phyloP scores from a whole-genome alignment of 768 basidiomycete species.

The Boletus tomentosulus region DNA sequence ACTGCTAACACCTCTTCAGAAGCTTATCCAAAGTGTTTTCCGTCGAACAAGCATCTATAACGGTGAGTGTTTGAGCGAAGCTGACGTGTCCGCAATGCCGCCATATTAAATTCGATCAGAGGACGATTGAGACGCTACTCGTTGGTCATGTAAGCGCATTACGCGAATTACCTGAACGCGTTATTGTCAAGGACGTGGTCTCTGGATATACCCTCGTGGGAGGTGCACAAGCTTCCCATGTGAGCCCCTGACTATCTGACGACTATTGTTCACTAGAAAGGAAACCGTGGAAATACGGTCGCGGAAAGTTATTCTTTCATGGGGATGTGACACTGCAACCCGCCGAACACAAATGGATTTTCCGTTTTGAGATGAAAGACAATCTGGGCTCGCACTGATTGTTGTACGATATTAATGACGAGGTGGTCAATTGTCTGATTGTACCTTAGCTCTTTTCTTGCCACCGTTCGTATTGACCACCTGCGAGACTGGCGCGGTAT shows the following conservation, averaged over 20 bases:
- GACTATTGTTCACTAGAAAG: slow-evolving; percentile 11
- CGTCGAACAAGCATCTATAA: slow-evolving; percentile 10
- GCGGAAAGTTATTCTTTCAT: slow-evolving; percentile 24
- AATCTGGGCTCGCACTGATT: background rate
- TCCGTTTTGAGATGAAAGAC: slow-evolving; percentile 12
- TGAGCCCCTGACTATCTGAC: slow-evolving; percentile 1
- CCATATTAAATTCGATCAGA: slow-evolving; percentile 6
- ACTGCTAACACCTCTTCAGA: slow-evolving; percentile 7
- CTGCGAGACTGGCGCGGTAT: slow-evolving; percentile 57
- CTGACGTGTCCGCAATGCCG: background rate
- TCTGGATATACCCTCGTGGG: slow-evolving; percentile 21
- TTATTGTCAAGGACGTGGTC: slow-evolving; percentile 8
- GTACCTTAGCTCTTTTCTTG: slow-evolving; percentile 53
- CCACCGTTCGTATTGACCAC: slow-evolving; percentile 60
- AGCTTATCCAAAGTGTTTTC: slow-evolving; percentile 6
- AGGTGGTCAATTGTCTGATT: background rate
- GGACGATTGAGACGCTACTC: slow-evolving; percentile 24
- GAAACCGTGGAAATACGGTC: slow-evolving; percentile 29
- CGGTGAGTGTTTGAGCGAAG: slow-evolving; percentile 14
- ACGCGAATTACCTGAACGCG: slow-evolving; percentile 11
- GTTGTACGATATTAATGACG: background rate
- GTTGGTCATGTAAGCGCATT: slow-evolving; percentile 15
- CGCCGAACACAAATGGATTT: slow-evolving; percentile 29
- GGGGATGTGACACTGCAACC: slow-evolving; percentile 13
- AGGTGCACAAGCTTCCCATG: slow-evolving; percentile 8